These are phyloP conservation scores for Pseudotsuga menziesii DNA, from an alignment of 75 land plant species.

Conservation along the genomic window DNA sequence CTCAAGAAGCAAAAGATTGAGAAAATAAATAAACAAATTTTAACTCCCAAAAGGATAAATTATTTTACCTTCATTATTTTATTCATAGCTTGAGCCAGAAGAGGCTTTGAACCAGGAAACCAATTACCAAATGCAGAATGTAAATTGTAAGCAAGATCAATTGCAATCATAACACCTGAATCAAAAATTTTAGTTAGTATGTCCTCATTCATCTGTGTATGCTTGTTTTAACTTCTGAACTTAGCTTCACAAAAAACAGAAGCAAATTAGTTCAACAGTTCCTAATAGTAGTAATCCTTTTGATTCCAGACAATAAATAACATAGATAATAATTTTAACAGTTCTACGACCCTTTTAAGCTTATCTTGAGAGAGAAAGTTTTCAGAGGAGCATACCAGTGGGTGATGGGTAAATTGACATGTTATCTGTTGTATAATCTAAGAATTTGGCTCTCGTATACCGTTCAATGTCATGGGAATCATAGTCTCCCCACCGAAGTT, in stretches of 20 bases:
- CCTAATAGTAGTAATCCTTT: background rate
- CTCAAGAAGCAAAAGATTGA: background rate
- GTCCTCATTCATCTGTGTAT: background rate
- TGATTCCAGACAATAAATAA: background rate
- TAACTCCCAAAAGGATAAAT: background rate
- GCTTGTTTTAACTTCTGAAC: background rate
- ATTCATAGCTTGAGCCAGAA: slow-evolving; percentile 97
- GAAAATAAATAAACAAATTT: background rate
- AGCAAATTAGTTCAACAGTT: background rate
- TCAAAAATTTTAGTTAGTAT: background rate
- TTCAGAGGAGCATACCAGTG: slow-evolving; percentile 48
- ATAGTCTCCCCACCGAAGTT: slow-evolving; percentile 99
- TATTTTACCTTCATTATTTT: slow-evolving; percentile 97
- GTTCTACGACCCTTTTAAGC: background rate
- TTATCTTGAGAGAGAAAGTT: slow-evolving; percentile 12
- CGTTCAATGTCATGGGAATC: slow-evolving; percentile 99
- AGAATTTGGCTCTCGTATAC: slow-evolving; percentile 94
- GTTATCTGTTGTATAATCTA: slow-evolving; percentile 99
- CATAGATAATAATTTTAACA: background rate
- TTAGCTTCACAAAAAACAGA: background rate
- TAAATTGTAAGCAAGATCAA: slow-evolving; percentile 95
- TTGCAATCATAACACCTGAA: slow-evolving; percentile 95
- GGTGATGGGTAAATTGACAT: slow-evolving; percentile 99
- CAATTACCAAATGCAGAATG: slow-evolving; percentile 99
- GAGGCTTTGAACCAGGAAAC: slow-evolving; percentile 99